phyloP scores from a whole-genome alignment of 2,329 filamentous ascomycete species.

The Penicillium verrucosum region DNA sequence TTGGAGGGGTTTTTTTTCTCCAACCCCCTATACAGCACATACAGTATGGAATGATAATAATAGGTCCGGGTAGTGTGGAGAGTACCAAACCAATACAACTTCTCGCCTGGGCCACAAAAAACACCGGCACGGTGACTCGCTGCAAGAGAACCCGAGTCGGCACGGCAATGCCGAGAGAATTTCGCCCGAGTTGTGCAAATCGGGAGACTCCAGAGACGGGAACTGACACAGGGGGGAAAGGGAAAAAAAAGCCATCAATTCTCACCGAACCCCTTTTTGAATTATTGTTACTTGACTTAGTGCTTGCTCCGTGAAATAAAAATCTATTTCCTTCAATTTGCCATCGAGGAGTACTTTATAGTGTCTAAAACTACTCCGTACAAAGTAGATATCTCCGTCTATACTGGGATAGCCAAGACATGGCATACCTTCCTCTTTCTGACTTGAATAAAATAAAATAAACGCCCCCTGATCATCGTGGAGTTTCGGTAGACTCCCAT shows the following conservation, averaged over 20 bases:
- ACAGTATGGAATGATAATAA: neutral
- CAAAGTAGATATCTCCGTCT: neutral
- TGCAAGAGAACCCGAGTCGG: slow-evolving; percentile 13
- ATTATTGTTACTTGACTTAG: slow-evolving; percentile 8
- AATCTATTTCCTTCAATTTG: slow-evolving; percentile 2
- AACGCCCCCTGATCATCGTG: slow-evolving; percentile 19
- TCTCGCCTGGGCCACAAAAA: neutral
- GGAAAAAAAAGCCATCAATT: neutral
- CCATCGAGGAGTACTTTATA: neutral
- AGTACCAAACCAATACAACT: neutral
- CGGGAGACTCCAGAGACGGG: slow-evolving; percentile 23
- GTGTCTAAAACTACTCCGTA: neutral
- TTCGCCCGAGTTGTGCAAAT: slow-evolving; percentile 17
- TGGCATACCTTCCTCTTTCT: slow-evolving; percentile 9
- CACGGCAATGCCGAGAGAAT: slow-evolving; percentile 19
- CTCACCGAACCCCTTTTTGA: slow-evolving; percentile 19
- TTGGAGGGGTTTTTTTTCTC: neutral
- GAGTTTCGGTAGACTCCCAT: slow-evolving; percentile 7
- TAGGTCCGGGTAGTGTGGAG: neutral
- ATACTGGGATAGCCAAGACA: neutral
- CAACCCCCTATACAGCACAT: neutral
- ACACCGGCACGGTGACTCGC: neutral
- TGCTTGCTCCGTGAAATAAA: slow-evolving; percentile 19
- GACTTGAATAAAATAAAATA: neutral
- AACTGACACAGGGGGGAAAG: neutral